Conservation (phyloP, 192 early-diverging fungal species). For the Gaertneriomyces semiglobifer region DNA sequence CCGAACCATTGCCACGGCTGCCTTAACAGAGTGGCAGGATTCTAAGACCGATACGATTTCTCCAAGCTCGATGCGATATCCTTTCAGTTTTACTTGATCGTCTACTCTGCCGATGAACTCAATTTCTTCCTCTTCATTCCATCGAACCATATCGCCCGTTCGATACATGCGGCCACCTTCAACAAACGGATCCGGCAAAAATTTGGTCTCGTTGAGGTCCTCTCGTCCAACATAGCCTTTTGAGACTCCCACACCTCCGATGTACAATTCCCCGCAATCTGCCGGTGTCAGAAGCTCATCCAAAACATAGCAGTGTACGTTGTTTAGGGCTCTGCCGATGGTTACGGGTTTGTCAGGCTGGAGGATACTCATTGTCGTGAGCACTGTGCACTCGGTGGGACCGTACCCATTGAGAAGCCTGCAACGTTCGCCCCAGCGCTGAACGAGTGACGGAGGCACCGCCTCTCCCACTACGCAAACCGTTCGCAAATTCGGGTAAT, state of each 20-base stretch:
- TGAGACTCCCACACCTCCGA: constrained; percentile 42
- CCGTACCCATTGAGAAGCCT: too few species aligned
- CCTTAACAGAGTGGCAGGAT: too few species aligned
- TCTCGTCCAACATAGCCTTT: constrained; percentile 42
- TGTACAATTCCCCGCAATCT: constrained; percentile 31
- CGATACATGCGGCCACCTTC: constrained; percentile 12
- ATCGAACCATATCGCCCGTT: constrained; percentile 15
- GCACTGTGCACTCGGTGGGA: not conserved
- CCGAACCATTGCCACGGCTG: too few species aligned
- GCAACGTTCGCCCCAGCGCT: constrained; percentile 18
- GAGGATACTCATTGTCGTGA: not conserved
- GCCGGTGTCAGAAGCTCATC: constrained; percentile 28
- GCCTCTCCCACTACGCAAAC: constrained; percentile 29
- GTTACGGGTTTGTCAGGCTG: constrained; percentile 1
- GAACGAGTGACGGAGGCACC: constrained; percentile 16
- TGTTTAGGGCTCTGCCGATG: constrained; percentile 33
- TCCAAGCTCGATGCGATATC: constrained; percentile 29
- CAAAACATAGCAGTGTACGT: constrained; percentile 30
- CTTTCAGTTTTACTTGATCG: constrained; percentile 26
- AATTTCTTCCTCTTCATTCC: constrained; percentile 1
- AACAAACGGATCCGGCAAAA: constrained; percentile 27
- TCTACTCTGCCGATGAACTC: constrained; percentile 24
- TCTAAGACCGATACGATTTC: constrained; percentile 15
- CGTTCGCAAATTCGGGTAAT: constrained; percentile 27
- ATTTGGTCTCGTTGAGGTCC: constrained; percentile 34